These are phyloP conservation scores for Thalassiosira exigua DNA, from an alignment of 352 stramenopile species.

Conservation along the genomic window DNA sequence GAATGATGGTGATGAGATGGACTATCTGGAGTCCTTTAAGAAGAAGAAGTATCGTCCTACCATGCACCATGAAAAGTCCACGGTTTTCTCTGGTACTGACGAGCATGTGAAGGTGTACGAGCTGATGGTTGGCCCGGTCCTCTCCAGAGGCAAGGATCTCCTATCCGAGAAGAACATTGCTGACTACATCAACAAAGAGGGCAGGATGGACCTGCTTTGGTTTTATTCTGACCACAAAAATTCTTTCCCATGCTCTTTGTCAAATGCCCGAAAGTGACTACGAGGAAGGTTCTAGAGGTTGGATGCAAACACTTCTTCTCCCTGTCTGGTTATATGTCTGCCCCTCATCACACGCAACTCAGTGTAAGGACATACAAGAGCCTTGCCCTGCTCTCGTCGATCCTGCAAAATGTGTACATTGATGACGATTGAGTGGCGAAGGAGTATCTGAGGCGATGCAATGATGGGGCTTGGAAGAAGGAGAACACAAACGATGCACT, in stretches of 20 bases:
- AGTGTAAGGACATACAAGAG: too few relatives aligned
- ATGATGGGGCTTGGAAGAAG: too few relatives aligned
- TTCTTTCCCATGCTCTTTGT: constrained; percentile 23
- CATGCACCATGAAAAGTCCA: constrained; percentile 2
- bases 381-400: too few relatives aligned
- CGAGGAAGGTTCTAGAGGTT: constrained; percentile 17
- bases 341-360: too few relatives aligned
- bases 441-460: too few relatives aligned
- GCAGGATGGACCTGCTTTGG: constrained; percentile 17
- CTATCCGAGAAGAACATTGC: too few relatives aligned
- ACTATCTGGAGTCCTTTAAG: constrained; percentile 22
- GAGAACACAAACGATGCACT: too few relatives aligned
- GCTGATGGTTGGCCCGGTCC: constrained; percentile 11
- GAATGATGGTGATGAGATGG: constrained; percentile 21
- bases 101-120: neutral
- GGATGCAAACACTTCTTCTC: constrained; percentile 34
- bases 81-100: neutral
- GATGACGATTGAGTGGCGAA: too few relatives aligned
- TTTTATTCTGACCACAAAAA: too few relatives aligned
- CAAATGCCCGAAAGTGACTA: constrained; percentile 10
- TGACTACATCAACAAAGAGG: constrained; percentile 23
- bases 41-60: constrained; percentile 23
- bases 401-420: too few relatives aligned
- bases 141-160: constrained; percentile 15
- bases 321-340: constrained; percentile 37